phyloP scores from a whole-genome alignment of 805 yeast genomes.

The Zygoascus tannicola region DNA sequence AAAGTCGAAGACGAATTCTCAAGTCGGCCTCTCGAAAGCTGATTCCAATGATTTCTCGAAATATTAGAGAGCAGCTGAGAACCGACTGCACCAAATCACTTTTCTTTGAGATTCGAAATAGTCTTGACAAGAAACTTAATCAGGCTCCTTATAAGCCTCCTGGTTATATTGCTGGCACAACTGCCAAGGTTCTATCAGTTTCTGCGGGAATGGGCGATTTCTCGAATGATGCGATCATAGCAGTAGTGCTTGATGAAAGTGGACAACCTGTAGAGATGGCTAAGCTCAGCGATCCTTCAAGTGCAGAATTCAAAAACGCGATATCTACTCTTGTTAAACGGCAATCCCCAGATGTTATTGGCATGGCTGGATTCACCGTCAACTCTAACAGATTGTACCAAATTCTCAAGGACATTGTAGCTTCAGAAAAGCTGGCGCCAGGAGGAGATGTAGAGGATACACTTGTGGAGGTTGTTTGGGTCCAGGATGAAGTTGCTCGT shows the following conservation, averaged over 20 bases:
- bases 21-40: conserved; percentile 58
- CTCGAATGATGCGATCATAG: conserved; percentile 77
- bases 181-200: conserved; percentile 74
- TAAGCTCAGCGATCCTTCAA: conserved; percentile 69
- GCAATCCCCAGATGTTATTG: conserved; percentile 81
- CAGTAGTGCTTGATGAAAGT: conserved; percentile 64
- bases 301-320: conserved; percentile 53
- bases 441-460: conserved; percentile 29
- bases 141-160: conserved; percentile 91
- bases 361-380: conserved; percentile 79
- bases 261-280: conserved; percentile 70
- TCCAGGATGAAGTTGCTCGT: conserved; percentile 87
- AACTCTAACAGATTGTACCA: conserved; percentile 53
- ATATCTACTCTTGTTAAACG: conserved; percentile 51
- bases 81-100: conserved; percentile 65
- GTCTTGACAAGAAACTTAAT: conserved; percentile 63
- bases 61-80: conserved; percentile 74
- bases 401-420: conserved; percentile 44
- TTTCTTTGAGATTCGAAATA: conserved; percentile 58
- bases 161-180: conserved; percentile 67
- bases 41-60: conserved; percentile 56
- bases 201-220: conserved; percentile 81
- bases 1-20: conserved; percentile 57
- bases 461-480: conserved; percentile 63
- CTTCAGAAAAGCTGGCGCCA: conserved; percentile 39